A percentile compares a stretch with the other conserved stretches of the same genome.
These are phyloP conservation scores for Citrus mangshanensis DNA, from an alignment of 345 rosid genomes.

Conservation along the genomic window DNA sequence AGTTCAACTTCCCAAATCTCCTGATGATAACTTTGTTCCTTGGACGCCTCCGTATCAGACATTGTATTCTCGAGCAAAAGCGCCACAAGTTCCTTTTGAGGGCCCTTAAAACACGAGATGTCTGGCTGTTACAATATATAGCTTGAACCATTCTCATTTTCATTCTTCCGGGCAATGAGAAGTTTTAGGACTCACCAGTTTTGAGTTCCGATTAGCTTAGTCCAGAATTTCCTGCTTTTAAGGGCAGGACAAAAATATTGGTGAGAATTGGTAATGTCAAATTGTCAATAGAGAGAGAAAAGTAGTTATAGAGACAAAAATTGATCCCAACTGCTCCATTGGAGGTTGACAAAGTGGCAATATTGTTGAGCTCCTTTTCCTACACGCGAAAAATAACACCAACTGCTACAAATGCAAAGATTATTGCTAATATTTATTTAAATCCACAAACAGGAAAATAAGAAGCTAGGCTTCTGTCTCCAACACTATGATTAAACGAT, in stretches of 20 bases:
- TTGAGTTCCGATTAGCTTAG: neutral
- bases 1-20: conserved; percentile 50
- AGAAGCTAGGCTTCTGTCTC: conserved; percentile 26
- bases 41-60: conserved; percentile 60
- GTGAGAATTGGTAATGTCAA: conserved; percentile 2
- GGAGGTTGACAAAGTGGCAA: conserved; percentile 35
- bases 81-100: conserved; percentile 51
- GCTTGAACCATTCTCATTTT: neutral
- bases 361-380: conserved; percentile 53
- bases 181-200: neutral
- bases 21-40: conserved; percentile 54
- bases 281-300: conserved; percentile 16
- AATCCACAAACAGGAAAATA: conserved; percentile 5
- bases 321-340: conserved; percentile 44
- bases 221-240: neutral
- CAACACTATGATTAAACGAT: conserved; percentile 18
- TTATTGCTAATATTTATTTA: neutral
- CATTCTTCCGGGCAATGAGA: conserved; percentile 4
- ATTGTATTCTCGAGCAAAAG: conserved; percentile 49
- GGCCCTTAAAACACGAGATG: conserved; percentile 36
- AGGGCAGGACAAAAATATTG: conserved; percentile 5
- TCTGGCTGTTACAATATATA: conserved; percentile 18
- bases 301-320: conserved; percentile 29
- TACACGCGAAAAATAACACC: conserved; percentile 29
- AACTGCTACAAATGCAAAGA: conserved; percentile 46